Conservation (phyloP, 2,329 filamentous ascomycete species). For the Mollisiaceae sp. region DNA sequence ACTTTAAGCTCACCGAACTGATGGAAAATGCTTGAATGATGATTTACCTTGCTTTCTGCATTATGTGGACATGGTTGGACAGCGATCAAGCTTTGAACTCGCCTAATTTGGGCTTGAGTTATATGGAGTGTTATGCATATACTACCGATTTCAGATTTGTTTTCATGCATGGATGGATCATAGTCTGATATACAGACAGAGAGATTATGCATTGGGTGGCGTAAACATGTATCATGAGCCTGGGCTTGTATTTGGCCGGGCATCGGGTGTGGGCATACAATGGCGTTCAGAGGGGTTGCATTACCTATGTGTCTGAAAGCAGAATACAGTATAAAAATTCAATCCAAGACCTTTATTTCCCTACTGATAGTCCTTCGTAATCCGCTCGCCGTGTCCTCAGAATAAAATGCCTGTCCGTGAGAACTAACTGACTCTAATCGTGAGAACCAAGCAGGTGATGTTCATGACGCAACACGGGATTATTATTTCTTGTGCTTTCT, state of each 20-base stretch:
- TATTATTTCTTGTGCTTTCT: too few species aligned
- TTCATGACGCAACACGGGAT: too few species aligned
- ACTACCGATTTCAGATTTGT: constrained; percentile 3
- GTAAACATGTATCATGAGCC: constrained; percentile 18
- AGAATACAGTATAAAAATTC: background rate
- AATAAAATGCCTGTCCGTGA: too few species aligned
- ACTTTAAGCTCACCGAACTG: constrained; percentile 33
- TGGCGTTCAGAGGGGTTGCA: constrained; percentile 11
- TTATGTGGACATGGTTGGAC: background rate
- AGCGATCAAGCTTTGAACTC: constrained; percentile 18
- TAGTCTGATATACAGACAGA: constrained; percentile 2
- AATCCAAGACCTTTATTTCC: background rate
- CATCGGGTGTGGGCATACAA: constrained; percentile 12
- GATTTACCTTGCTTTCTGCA: background rate
- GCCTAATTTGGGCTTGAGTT: constrained; percentile 14
- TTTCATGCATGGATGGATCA: constrained; percentile 19
- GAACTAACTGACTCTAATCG: too few species aligned
- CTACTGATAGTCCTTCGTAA: background rate
- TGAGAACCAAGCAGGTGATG: too few species aligned
- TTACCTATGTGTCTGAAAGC: background rate
- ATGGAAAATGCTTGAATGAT: background rate
- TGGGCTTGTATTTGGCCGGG: constrained; percentile 15
- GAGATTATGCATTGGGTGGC: constrained; percentile 14
- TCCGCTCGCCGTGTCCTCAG: background rate
- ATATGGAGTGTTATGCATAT: constrained; percentile 8